phyloP scores from a whole-genome alignment of 2,329 filamentous ascomycete genomes.

The Aspergillus sergii region DNA sequence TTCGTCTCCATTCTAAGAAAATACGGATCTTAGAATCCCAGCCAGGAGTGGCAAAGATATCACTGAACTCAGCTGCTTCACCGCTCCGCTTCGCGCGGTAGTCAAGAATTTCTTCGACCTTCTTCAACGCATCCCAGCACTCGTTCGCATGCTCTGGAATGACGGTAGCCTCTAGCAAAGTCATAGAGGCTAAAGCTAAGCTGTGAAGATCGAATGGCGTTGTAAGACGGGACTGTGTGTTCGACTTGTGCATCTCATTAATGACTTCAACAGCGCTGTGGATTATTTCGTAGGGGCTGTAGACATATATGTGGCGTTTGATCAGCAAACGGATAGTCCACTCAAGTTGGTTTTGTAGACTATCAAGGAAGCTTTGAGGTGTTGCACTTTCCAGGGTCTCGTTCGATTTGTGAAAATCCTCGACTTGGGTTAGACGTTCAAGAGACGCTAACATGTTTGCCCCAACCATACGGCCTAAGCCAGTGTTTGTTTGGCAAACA shows the following conservation, averaged over 20 bases:
- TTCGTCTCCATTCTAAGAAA: conserved; percentile 42
- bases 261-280: conserved; percentile 43
- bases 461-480: conserved; percentile 39
- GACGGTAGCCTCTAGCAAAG: conserved; percentile 45
- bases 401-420: conserved; percentile 34
- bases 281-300: conserved; percentile 45
- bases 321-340: conserved; percentile 46
- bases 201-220: conserved; percentile 48
- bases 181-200: conserved; percentile 44
- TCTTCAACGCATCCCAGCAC: conserved; percentile 49
- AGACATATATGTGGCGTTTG: conserved; percentile 46
- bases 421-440: conserved; percentile 41
- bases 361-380: conserved; percentile 35
- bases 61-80: conserved; percentile 37
- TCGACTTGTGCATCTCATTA: conserved; percentile 42
- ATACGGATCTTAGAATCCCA: conserved; percentile 46
- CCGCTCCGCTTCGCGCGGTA: conserved; percentile 41
- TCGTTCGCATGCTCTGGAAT: conserved; percentile 41
- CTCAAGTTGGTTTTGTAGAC: conserved; percentile 44
- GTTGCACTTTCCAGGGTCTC: conserved; percentile 29
- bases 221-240: conserved; percentile 30
- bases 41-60: conserved; percentile 41
- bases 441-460: conserved; percentile 40
- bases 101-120: conserved; percentile 54
- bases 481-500: conserved; percentile 39